These are phyloP conservation scores for Laburnicola sp. DNA, from an alignment of 2,329 filamentous ascomycete species.

Conservation along the genomic window DNA sequence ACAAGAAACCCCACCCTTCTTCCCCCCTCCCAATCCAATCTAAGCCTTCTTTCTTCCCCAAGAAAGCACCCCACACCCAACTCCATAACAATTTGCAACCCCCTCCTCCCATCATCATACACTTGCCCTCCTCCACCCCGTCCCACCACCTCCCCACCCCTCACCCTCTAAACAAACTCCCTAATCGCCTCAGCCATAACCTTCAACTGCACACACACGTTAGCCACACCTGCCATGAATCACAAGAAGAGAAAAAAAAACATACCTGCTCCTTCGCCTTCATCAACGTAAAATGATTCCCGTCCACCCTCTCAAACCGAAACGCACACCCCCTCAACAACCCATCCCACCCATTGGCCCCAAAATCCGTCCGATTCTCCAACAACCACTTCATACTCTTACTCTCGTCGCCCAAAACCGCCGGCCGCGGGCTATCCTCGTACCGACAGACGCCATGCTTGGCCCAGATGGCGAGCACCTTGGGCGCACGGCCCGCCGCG, in stretches of 20 bases:
- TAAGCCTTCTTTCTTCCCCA: not conserved
- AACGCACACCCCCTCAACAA: constrained; percentile 41
- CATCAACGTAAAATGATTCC: constrained; percentile 50
- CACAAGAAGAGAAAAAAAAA: not conserved
- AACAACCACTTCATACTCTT: constrained; percentile 55
- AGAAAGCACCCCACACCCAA: not conserved
- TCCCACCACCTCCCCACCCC: no score
- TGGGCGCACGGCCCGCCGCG: constrained; percentile 40
- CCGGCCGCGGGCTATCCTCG: constrained; percentile 37
- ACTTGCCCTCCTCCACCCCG: not conserved
- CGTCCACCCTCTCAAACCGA: constrained; percentile 38
- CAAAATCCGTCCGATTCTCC: constrained; percentile 53
- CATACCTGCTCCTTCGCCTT: constrained; percentile 13
- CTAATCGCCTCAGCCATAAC: constrained; percentile 1
- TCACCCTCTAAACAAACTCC: not conserved
- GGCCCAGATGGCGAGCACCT: constrained; percentile 53
- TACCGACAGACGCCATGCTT: constrained; percentile 51
- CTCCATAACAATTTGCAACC: not conserved
- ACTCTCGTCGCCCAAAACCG: constrained; percentile 47
- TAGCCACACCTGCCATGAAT: not conserved
- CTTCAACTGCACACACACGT: not conserved
- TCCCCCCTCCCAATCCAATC: not conserved
- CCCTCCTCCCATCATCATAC: not conserved
- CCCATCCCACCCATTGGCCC: constrained; percentile 53
- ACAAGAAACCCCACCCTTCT: no score